Base-by-base conservation (phyloP, 2,329 filamentous ascomycete genomes). In the Colletotrichum eleusines region DNA sequence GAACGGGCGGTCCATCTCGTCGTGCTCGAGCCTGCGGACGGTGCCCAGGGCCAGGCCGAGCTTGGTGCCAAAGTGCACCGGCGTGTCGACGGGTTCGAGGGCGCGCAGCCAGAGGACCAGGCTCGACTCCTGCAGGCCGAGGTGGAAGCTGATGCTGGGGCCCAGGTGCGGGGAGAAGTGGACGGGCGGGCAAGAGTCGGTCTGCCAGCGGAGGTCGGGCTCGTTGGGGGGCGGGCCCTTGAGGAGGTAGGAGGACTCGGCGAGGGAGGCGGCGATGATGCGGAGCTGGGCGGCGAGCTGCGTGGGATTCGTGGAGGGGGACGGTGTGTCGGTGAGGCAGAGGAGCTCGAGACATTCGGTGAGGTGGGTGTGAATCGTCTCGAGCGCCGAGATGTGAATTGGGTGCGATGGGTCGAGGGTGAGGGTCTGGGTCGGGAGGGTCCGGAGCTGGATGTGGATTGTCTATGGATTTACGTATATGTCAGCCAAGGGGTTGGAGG, bases 261-360 rank as follows among this genome's bases (percentile, higher is more conserved):
- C 68, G 66, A 91, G 81, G 31, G 88, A 84, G 67, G 87, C 84
- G 67, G 87, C 81, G 46, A 91, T 83, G 46, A 90, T 81, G 57
- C 85, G 83, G 31, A 91, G 84, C 71, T 89, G 87, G 9, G 85
- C 84, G 38, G 86, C 81, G 38, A 90, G 83, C 67, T 89, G 87
- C 31, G 80, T 84, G 82, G 76, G 90, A 80, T 82, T 90, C 87
- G 67, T 73, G 83, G 85, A 76, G 89, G 86, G 78, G 89, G 88
- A 75, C 83, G 81, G 59, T 87, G 55, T 82, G 66, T 70, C 38
- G 40, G 76, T 74, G 20, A 97, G 88, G 75, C 92, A 89, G 60
- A 97, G 90, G 57, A 97, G 89, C 79, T 97, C 94, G 73, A 98
- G 88, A 68, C 93, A 91, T 76, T 94, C 89, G 72, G 92, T 95